A percentile compares a stretch with the other conserved stretches of the same genome.
Evolutionary conservation across 768 basidiomycete genomes (phyloP).

Genomic region (Pisolithus marmoratus): DNA sequence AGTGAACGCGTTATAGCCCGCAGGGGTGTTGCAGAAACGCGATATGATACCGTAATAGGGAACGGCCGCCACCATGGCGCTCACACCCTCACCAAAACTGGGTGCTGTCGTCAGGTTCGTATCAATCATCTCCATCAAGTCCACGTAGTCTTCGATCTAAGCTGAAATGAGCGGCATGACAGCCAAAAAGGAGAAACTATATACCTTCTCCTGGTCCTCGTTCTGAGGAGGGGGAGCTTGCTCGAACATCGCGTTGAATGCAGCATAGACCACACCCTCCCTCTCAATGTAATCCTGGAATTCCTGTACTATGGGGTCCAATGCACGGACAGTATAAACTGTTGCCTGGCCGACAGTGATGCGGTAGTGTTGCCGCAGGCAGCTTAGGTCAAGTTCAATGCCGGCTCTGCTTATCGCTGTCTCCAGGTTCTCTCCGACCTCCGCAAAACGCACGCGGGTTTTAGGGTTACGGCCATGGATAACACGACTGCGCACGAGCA

Average conservation of each 20-base stretch:
- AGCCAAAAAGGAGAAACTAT: neutral
- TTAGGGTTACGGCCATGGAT: neutral
- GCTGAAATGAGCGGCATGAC: neutral
- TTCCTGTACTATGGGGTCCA: conserved; percentile 10
- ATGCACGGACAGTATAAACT: neutral
- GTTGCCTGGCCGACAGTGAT: conserved; percentile 12
- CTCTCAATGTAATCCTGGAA: conserved; percentile 20
- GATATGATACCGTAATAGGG: neutral
- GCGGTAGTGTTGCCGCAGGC: conserved; percentile 12
- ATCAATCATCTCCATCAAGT: neutral
- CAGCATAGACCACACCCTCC: conserved; percentile 13
- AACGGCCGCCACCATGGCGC: neutral
- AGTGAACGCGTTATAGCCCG: conserved; percentile 24
- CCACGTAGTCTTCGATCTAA: conserved; percentile 6
- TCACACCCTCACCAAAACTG: neutral
- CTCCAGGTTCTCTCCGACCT: neutral
- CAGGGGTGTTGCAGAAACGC: neutral
- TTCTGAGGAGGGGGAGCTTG: neutral
- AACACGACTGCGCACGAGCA: neutral
- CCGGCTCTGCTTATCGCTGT: neutral
- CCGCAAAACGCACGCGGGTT: neutral
- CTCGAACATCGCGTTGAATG: neutral
- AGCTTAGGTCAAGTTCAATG: neutral
- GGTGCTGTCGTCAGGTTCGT: neutral
- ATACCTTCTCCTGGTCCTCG: neutral